Evolutionary conservation across 1,284 basidiomycete species (phyloP), one percentile per base, ranked within the genome.

Genomic region (Cryptococcus wingfieldii): DNA sequence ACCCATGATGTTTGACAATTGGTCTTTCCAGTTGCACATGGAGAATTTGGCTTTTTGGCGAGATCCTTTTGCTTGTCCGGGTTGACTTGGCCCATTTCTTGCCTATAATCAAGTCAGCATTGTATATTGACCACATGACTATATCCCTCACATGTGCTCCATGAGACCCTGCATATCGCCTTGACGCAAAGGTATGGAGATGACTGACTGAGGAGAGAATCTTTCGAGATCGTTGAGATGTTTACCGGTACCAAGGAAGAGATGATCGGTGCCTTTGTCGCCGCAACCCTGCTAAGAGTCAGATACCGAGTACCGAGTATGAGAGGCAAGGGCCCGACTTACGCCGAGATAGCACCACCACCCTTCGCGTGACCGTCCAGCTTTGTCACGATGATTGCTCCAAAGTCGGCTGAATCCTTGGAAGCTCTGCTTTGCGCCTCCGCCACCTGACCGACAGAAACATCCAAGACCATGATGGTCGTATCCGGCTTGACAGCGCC

Each of bases 331-430:
- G 16, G 12, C 16, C 23, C 25, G 34, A 44, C 89, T 63, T 77
- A 94, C 93, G 95, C 95, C 47, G 96, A 98, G 62, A 99, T 98
- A 38, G 96, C 96, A 58, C 96, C 96, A 77, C 96, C 96, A 64
- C 96, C 96, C 76, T 98, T 98, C 1, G 96, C 96, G 73, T 99
- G 96, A 7, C 96, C 96, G 69, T 99, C 96, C 84, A 99, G 92
- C 79, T 99, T 99, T 23, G 96, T 99, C 18, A 99, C 95, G 63
- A 99, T 96, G 67, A 99, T 98, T 1, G 95, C 94, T 65, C 95
- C 96, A 75, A 98, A 99, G 71, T 96, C 86, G 14, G 94, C 90
- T 61, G 89, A 93, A 61, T 98, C 93, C 78, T 99, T 99, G 83
- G 98, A 99, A 1, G 96, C 96, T 41, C 85, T 84, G 73, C 87